phyloP scores from a whole-genome alignment of 2,329 filamentous ascomycete genomes.

The Penicillium olsonii region DNA sequence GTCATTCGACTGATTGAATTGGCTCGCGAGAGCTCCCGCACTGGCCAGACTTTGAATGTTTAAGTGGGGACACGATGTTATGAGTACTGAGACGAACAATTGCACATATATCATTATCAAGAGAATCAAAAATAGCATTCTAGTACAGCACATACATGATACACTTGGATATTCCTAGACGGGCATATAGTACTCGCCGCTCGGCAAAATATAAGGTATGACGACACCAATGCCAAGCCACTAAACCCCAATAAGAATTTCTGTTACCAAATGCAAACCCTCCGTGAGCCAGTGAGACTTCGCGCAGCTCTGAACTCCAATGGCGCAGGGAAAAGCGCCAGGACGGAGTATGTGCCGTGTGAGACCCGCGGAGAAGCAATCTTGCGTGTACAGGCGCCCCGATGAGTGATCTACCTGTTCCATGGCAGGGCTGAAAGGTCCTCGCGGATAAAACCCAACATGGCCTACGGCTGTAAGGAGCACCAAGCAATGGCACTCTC shows the following conservation, averaged over 20 bases:
- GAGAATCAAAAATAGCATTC: background rate
- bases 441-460: background rate
- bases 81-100: constrained; percentile 3
- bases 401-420: background rate
- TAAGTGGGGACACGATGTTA: constrained; percentile 23
- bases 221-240: constrained; percentile 22
- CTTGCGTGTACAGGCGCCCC: constrained; percentile 5
- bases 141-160: too few relatives aligned
- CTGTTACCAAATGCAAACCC: constrained; percentile 39
- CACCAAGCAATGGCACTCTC: constrained; percentile 15
- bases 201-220: background rate
- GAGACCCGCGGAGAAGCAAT: constrained; percentile 18
- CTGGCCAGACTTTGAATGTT: constrained; percentile 50
- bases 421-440: constrained; percentile 4
- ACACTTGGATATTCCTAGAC: too few relatives aligned
- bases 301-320: too few relatives aligned
- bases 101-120: background rate
- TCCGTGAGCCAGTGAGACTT: constrained; percentile 24
- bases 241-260: constrained; percentile 33
- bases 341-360: too few relatives aligned
- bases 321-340: too few relatives aligned
- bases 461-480: too few relatives aligned
- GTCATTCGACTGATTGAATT: constrained; percentile 60
- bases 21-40: constrained; percentile 55
- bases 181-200: background rate